phyloP scores from a whole-genome alignment of 306 rosid species.

The Casuarina cunninghamiana region DNA sequence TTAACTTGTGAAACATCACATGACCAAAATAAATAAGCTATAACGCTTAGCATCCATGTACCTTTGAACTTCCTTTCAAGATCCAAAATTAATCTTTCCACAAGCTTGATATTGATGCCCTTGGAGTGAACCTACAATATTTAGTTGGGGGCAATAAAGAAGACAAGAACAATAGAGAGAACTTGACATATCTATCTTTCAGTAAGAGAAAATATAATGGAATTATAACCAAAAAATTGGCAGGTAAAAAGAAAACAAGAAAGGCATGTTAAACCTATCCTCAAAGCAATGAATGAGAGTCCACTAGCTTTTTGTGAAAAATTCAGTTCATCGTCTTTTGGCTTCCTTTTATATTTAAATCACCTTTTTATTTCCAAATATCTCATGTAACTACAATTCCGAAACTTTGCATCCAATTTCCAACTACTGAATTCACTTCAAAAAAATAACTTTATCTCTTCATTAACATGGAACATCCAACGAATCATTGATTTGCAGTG shows the following conservation, averaged over 20 bases:
- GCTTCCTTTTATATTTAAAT: background rate
- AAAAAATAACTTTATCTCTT: slow-evolving; percentile 4
- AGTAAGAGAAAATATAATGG: background rate
- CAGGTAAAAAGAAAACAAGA: background rate
- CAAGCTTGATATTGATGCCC: slow-evolving; percentile 64
- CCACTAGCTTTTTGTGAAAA: background rate
- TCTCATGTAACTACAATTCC: background rate
- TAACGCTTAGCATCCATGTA: slow-evolving; percentile 26
- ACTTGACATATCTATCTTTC: background rate
- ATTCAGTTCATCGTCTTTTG: background rate
- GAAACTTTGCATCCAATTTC: background rate
- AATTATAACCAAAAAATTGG: background rate
- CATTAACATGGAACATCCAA: background rate
- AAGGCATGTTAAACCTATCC: background rate
- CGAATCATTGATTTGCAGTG: background rate
- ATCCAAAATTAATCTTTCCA: slow-evolving; percentile 62
- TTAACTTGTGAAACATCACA: slow-evolving; percentile 9
- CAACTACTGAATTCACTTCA: background rate
- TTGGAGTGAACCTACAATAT: slow-evolving; percentile 78
- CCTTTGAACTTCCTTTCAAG: slow-evolving; percentile 69
- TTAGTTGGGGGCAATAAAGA: background rate
- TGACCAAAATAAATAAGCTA: slow-evolving; percentile 3
- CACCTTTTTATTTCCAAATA: slow-evolving; percentile 3
- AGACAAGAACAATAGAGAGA: background rate
- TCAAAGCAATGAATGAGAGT: background rate